Evolutionary conservation across 2,329 filamentous ascomycete genomes (phyloP), one percentile per base, ranked within the genome.

Genomic region (Alternaria sp.): DNA sequence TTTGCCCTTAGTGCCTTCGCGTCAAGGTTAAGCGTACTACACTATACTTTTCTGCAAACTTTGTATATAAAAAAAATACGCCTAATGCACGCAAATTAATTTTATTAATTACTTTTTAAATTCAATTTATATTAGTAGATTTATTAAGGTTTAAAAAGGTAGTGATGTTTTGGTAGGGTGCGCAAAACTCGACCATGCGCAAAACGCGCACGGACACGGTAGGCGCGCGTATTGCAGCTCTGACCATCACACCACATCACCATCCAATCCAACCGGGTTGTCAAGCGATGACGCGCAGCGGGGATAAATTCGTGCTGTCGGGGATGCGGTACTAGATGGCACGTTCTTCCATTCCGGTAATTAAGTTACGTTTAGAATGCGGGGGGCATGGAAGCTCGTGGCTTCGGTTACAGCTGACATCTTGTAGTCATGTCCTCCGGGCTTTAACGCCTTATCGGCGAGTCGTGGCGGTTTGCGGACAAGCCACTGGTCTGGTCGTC

Each of bases 191-290:
- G n/a, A n/a, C n/a, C n/a, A n/a, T n/a, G n/a, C n/a, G n/a, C n/a
- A n/a, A n/a, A n/a, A n/a, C n/a, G n/a, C n/a, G n/a, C n/a, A n/a
- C n/a, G n/a, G n/a, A n/a, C n/a, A n/a, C n/a, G n/a, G n/a, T 37
- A 29, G 45, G 49, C 48, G 56, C 56, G 56, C 44, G 49, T 29
- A 57, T n/a, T 58, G 51, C 56, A 58, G 39, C 23, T n/a, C 45
- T 39, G 11, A 45, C 21, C 45, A 33, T 55, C 31, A 42, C 29
- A 23, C 50, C 51, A 50, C 45, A 44, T 24, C 29, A 26, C 5
- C 2, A 23, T 17, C 11, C 31, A 4, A 41, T 26, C 8, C 41
- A 9, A 46, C 48, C 51, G 56, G 51, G 39, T 44, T 21, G 13
- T 26, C 24, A 50, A 44, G 34, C 41, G 29, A 46, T 54, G 41